Base-by-base conservation (phyloP, 768 basidiomycete genomes). In the Boletus reticulatus region DNA sequence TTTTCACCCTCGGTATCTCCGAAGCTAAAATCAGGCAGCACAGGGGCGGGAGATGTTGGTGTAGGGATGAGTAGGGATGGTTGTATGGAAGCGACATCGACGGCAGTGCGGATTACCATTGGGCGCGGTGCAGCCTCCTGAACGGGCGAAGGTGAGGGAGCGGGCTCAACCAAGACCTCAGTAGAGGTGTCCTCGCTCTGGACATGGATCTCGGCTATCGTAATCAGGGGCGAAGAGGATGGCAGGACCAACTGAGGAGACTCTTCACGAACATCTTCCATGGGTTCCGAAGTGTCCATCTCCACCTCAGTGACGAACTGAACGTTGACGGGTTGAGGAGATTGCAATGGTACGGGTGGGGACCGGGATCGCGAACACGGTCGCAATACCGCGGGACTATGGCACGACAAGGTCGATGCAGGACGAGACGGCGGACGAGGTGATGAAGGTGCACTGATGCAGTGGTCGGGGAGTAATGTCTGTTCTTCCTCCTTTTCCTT, bases 21-120 rank as follows among this genome's bases (percentile, higher is more conserved):
- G 43, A 75, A 76, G 51, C 64, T 65, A 46, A 72, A 75, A 29
- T 65, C 61, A 22, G 72, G 68, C n/a, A 65, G 48, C 10, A 60
- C 57, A 31, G 62, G 62, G 2, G 66, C 64, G n/a, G 74, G 73
- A 29, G 73, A 68, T 13, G 75, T 66, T 14, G 73, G 73, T 4
- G 71, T 72, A 14, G 73, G 73, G 47, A 76, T 74, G 48, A 71
- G 66, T 16, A 73, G 62, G 20, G 69, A 63, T 12, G 66, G 60
- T 39, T 66, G 67, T 13, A 62, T 52, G 37, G 65, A 60, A n/a
- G 50, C 34, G 32, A 70, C 63, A 43, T 74, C 72, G 13, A 69
- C 61, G 17, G 68, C 63, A 6, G 66, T 65, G 47, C 63, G 64
- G 20, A 64, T 63, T 34, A 63, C 60, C 56, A 68, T 66, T 17